Evolutionary conservation across 352 stramenopile genomes (phyloP), one percentile per base, ranked within the genome.

Genomic region (Pythium insidiosum): DNA sequence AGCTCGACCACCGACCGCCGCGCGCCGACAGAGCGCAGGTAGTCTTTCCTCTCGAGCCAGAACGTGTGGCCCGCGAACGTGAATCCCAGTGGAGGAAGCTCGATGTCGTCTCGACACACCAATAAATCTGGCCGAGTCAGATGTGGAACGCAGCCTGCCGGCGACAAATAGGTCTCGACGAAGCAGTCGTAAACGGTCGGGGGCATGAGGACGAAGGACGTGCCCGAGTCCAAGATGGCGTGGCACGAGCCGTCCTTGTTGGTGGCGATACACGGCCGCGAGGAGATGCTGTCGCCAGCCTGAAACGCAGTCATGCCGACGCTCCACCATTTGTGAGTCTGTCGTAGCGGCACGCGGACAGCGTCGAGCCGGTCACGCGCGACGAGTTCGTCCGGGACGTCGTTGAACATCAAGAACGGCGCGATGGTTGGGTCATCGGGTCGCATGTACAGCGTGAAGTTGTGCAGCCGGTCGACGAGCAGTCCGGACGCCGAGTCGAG

Each of bases 351-450:
- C 11, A 90, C 39, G 2, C 43, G 68, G 37, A 77, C 74, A 25
- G 53, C 45, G 24, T 53, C 66, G 16, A 84, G 51, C 4, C 65
- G 63, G 35, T 82, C 56, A 1, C 58, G 23, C 4, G 50, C 37
- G 49, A 90, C 84, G 7, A 84, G 37, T 1, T 53, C 56, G 15
- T 81, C 62, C 33, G 88, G 75, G 12, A 88, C 78, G 1, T 52
- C 75, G 20, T 90, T 85, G 0, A 90, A 36, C 24, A 88, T 42
- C 34, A 89, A 53, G 47, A 86, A 88, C 21, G 73, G 86, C 16
- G 69, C 74, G 9, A 66, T 38, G 0, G 63, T 38, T 29, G 53
- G 62, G 40, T 79, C 65, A 9, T 66, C 51, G 13, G 64, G 37
- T 1, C 60, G 70, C 25, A 89, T 38, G 37, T 71, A 89, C 49